Conservation (phyloP, 768 basidiomycete genomes). For the Neoboletus brunneissimus region DNA sequence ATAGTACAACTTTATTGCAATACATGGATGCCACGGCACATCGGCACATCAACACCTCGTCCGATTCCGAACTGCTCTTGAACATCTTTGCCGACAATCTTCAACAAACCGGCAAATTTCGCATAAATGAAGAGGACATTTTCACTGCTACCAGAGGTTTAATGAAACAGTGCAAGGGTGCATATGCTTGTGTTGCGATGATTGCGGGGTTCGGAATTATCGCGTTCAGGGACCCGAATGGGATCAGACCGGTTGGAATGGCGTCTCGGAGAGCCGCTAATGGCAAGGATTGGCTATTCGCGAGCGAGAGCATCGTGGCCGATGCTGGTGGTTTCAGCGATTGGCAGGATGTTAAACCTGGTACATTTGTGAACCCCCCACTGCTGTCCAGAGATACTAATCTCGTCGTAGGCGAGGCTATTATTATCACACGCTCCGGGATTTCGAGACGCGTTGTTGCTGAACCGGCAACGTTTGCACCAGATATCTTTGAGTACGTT, state of each 20-base stretch:
- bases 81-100: slow-evolving; percentile 98
- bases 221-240: slow-evolving; percentile 97
- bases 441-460: slow-evolving; percentile 75
- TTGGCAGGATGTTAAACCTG: slow-evolving; percentile 93
- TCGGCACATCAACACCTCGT: slow-evolving; percentile 97
- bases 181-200: slow-evolving; percentile 99
- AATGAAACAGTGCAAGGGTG: slow-evolving; percentile 86
- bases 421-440: slow-evolving; percentile 85
- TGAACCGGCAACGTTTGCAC: slow-evolving; percentile 74
- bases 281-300: slow-evolving; percentile 83
- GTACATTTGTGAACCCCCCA: slow-evolving; percentile 38
- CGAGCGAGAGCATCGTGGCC: slow-evolving; percentile 95
- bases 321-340: slow-evolving; percentile 89
- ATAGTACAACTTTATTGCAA: slow-evolving; percentile 80
- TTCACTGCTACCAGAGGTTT: slow-evolving; percentile 90
- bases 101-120: slow-evolving; percentile 97
- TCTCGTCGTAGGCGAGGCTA: slow-evolving; percentile 70
- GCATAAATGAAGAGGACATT: slow-evolving; percentile 99
- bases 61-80: slow-evolving; percentile 94
- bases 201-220: slow-evolving; percentile 98
- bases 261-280: slow-evolving; percentile 57
- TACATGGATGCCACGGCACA: slow-evolving; percentile 97
- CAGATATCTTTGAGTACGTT: slow-evolving; percentile 98
- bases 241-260: slow-evolving; percentile 91
- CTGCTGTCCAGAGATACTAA: neutral